These are phyloP conservation scores for Cercospora sp. DNA, from an alignment of 2,329 filamentous ascomycete species.

Conservation along the genomic window DNA sequence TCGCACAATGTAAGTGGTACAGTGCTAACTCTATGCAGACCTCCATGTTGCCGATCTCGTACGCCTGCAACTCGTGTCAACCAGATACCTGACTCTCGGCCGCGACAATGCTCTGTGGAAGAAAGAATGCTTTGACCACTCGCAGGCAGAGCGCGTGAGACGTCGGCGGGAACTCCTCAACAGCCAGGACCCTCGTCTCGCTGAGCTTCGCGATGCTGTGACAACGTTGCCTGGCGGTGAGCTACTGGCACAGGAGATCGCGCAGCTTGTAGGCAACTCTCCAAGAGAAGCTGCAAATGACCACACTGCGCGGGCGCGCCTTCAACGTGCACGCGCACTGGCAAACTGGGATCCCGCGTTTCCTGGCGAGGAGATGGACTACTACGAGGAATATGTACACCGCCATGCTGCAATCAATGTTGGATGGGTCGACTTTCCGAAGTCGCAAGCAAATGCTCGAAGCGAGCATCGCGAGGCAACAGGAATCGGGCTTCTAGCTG, in stretches of 20 bases:
- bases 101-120: slow-evolving; percentile 79
- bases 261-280: slow-evolving; percentile 24
- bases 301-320: slow-evolving; percentile 22
- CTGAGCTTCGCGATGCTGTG: slow-evolving; percentile 45
- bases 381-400: slow-evolving; percentile 88
- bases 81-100: slow-evolving; percentile 63
- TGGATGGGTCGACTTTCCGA: slow-evolving; percentile 72
- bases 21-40: slow-evolving; percentile 46
- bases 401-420: slow-evolving; percentile 71
- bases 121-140: slow-evolving; percentile 69
- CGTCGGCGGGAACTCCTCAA: slow-evolving; percentile 49
- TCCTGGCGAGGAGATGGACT: slow-evolving; percentile 69
- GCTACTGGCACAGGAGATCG: slow-evolving; percentile 28
- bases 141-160: slow-evolving; percentile 64
- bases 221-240: slow-evolving; percentile 35
- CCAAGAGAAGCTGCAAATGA: slow-evolving; percentile 23
- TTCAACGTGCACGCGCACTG: slow-evolving; percentile 54
- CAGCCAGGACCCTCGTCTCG: slow-evolving; percentile 46
- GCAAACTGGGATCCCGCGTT: slow-evolving; percentile 83
- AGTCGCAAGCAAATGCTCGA: slow-evolving; percentile 41
- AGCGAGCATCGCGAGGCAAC: slow-evolving; percentile 63
- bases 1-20: neutral
- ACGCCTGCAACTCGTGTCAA: slow-evolving; percentile 68
- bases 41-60: slow-evolving; percentile 66
- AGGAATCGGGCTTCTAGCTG: slow-evolving; percentile 67